Evolutionary conservation across 225 moss, liverwort and hornwort species (phyloP).

Genomic region (Thuidium tamariscinum): DNA sequence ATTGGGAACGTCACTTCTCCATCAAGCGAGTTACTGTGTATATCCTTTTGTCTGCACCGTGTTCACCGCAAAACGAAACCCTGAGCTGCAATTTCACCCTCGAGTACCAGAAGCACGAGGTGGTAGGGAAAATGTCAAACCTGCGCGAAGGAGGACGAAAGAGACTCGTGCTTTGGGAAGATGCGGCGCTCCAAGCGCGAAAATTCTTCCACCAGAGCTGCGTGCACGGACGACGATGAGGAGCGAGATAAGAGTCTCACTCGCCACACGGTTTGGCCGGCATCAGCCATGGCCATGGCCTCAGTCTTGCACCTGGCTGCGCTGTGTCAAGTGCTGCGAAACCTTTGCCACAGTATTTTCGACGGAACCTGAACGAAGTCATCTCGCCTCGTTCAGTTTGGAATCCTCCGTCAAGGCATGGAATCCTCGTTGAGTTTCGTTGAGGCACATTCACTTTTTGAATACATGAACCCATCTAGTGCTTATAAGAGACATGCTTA

Average conservation of each 20-base stretch:
- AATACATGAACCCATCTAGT: neutral
- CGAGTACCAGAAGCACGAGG: neutral
- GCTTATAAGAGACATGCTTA: neutral
- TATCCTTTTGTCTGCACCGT: neutral
- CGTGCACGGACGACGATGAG: neutral
- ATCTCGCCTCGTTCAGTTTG: neutral
- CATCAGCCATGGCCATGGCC: neutral
- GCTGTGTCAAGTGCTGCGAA: neutral
- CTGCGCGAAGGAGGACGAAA: conserved; percentile 51
- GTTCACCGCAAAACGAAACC: neutral
- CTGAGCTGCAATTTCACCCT: neutral
- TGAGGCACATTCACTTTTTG: neutral
- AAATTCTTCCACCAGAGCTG: conserved; percentile 49
- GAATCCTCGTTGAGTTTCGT: neutral
- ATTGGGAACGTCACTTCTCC: neutral
- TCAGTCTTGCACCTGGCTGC: neutral
- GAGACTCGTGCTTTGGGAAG: conserved; percentile 93
- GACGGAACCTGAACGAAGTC: neutral
- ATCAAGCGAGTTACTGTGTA: neutral
- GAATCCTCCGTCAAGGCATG: too few relatives aligned
- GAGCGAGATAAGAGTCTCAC: conserved; percentile 8
- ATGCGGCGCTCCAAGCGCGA: conserved; percentile 78
- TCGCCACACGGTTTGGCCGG: neutral
- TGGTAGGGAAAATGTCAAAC: neutral
- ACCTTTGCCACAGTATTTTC: neutral